Evolutionary conservation across 225 moss, liverwort and hornwort genomes (phyloP), one percentile per base, ranked within the genome.

Genomic region (Sphagnum tenellum): DNA sequence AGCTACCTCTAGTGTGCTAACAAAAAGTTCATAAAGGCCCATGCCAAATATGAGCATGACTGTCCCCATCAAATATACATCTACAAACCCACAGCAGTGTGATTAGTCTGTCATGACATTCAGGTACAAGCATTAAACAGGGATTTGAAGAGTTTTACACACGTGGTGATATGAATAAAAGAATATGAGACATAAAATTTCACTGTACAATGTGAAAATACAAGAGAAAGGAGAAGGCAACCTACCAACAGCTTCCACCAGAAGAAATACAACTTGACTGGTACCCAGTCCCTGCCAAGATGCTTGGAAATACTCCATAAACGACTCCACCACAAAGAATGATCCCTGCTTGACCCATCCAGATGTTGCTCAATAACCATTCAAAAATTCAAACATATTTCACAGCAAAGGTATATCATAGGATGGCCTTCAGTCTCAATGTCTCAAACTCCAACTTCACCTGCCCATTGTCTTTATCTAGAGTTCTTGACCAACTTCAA

Each of bases 1-100:
- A 50, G 75, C 77, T 70, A 92, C 86, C 46, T 86, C 86, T 14
- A 95, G 77, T 29, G 82, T 83, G 59, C 84, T 93, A 63, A 99
- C 93, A 64, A 99, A 99, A 45, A 99, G 93, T 81, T 99, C 98
- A 56, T 93, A 93, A 5, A 99, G 73, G 47, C 98, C 98, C 98
- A 99, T 99, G 65, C 98, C 98, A 69, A 99, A 99, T 66, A 99
- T 99, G 69, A 99, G 93, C 98, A 99, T 99, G 44, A 99, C 98
- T 56, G 98, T 99, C 44, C 98, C 98, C 89, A 99, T 93, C 47
- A 99, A 76, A 73, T 99, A 99, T 50, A 91, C 90, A 75, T 98
- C 98, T 81, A 72, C 72, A 59, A 59, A 66, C 61, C 11, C 14
- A 63, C 50, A 60, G 50, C 49, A 50, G 29, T 10, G 47, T 13